phyloP scores from a whole-genome alignment of 352 stramenopile species.

The Blastocystis sp. region DNA sequence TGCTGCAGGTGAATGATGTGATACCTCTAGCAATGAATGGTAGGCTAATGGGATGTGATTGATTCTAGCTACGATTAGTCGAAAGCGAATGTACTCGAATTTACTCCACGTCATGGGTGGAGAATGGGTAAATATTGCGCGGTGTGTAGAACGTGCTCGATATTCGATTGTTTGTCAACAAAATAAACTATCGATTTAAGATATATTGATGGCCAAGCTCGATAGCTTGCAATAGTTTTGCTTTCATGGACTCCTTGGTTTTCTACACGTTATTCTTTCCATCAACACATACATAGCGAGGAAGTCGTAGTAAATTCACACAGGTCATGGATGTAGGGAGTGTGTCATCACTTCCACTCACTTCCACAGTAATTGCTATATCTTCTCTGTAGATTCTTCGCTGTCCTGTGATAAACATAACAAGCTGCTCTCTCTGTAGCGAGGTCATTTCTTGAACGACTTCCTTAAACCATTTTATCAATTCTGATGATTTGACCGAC shows the following conservation, averaged over 20 bases:
- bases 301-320: neutral
- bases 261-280: neutral
- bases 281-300: neutral
- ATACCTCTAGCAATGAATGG: neutral
- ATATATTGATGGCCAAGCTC: neutral
- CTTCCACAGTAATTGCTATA: neutral
- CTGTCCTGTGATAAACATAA: neutral
- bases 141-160: neutral
- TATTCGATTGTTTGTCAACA: slow-evolving; percentile 24
- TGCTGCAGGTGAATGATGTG: neutral
- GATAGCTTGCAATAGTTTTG: slow-evolving; percentile 8
- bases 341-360: neutral
- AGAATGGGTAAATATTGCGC: slow-evolving; percentile 1
- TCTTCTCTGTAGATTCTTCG: neutral
- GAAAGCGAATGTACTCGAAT: slow-evolving; percentile 30
- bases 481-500: neutral
- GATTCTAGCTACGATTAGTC: neutral
- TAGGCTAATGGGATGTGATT: neutral
- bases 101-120: neutral
- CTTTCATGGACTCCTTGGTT: slow-evolving; percentile 18
- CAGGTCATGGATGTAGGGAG: neutral
- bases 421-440: neutral
- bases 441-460: neutral
- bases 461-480: neutral
- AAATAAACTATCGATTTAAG: neutral